Conservation (phyloP, 768 basidiomycete genomes). For the Terana coerulea region DNA sequence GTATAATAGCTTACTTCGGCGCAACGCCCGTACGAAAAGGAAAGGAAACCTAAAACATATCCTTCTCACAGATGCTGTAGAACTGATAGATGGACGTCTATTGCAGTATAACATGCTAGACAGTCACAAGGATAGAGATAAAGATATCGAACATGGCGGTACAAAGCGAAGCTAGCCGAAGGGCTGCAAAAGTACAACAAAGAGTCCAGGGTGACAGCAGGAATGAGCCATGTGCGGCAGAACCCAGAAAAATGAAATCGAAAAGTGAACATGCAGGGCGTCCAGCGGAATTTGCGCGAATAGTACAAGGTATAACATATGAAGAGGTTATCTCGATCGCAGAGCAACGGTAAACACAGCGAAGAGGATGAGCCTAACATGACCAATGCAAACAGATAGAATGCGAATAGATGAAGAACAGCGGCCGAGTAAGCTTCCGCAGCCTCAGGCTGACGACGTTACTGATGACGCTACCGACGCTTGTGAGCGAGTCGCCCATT, state of each 20-base stretch:
- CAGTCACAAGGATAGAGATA: not conserved
- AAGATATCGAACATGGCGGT: not conserved
- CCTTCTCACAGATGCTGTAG: too few species aligned
- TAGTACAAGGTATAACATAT: conserved; percentile 6
- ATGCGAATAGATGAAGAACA: not conserved
- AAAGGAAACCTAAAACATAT: too few species aligned
- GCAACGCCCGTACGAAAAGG: too few species aligned
- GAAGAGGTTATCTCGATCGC: not conserved
- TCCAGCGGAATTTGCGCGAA: not conserved
- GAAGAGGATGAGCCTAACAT: too few species aligned
- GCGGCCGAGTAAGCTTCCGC: not conserved
- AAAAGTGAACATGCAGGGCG: not conserved
- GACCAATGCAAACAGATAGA: not conserved
- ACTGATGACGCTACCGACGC: conserved; percentile 36
- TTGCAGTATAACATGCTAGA: too few species aligned
- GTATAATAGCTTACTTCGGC: too few species aligned
- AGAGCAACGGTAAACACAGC: not conserved
- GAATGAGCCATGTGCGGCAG: not conserved
- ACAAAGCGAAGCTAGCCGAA: not conserved
- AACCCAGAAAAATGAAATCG: not conserved
- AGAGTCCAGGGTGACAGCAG: not conserved
- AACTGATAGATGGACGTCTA: too few species aligned
- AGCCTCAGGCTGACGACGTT: conserved; percentile 20
- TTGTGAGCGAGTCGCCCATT: conserved; percentile 67
- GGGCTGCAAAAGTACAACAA: not conserved